Evolutionary conservation across 805 yeast species (phyloP).

Genomic region (Cyberlindnera misumaiensis): DNA sequence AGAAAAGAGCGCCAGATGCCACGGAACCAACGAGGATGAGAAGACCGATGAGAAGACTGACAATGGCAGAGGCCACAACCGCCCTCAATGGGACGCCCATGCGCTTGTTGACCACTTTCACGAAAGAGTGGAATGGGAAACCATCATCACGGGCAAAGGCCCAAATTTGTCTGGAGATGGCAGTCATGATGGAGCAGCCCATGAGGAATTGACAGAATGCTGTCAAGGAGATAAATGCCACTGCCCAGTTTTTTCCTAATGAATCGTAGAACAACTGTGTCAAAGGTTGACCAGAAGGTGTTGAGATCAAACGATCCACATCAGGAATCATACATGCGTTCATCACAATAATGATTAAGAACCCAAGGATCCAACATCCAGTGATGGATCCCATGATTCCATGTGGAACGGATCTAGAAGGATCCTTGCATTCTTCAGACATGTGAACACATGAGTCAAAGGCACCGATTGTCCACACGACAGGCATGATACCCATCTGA

Average conservation of each 20-base stretch:
- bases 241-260: conserved; percentile 59
- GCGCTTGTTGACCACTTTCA: conserved; percentile 51
- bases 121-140: conserved; percentile 50
- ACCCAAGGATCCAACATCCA: conserved; percentile 52
- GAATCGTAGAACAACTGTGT: conserved; percentile 62
- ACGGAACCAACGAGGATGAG: conserved; percentile 34
- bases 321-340: conserved; percentile 49
- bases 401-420: conserved; percentile 53
- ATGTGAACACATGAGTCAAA: conserved; percentile 66
- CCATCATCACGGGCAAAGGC: conserved; percentile 76
- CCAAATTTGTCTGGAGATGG: conserved; percentile 64
- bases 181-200: conserved; percentile 58
- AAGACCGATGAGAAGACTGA: conserved; percentile 32
- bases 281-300: conserved; percentile 53
- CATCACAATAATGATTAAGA: conserved; percentile 44
- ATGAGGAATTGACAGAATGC: conserved; percentile 57
- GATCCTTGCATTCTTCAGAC: conserved; percentile 63
- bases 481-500: conserved; percentile 49
- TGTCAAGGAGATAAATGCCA: conserved; percentile 55
- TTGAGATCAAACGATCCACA: conserved; percentile 31
- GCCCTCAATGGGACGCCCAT: conserved; percentile 67
- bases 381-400: conserved; percentile 56
- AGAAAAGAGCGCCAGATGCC: conserved; percentile 39
- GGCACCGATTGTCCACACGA: conserved; percentile 70
- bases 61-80: conserved; percentile 35